These are phyloP conservation scores for Rhypophila decipiens DNA, from an alignment of 495 filamentous ascomycete species.

Conservation along the genomic window DNA sequence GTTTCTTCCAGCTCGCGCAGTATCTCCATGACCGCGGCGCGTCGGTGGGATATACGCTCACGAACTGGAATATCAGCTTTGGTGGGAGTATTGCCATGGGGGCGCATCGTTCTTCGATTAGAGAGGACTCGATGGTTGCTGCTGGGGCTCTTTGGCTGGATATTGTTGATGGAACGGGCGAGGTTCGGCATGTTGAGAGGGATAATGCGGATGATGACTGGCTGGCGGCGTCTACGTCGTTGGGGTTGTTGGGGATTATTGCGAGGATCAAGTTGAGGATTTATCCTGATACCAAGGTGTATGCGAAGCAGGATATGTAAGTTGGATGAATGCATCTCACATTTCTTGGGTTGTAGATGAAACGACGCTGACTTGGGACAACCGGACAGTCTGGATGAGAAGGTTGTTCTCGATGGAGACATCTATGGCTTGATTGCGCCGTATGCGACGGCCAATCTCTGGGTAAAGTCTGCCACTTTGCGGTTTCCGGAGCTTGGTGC, in stretches of 20 bases:
- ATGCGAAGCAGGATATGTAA: slow-evolving; percentile 41
- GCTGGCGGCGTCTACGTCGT: slow-evolving; percentile 42
- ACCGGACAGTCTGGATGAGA: slow-evolving; percentile 30
- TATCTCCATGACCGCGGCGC: slow-evolving; percentile 38
- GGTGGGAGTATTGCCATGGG: slow-evolving; percentile 46
- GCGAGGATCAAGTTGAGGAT: slow-evolving; percentile 41
- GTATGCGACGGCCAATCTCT: slow-evolving; percentile 45
- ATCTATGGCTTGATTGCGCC: slow-evolving; percentile 43
- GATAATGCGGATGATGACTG: slow-evolving; percentile 38
- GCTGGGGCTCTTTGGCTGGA: slow-evolving; percentile 41
- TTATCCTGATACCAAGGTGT: slow-evolving; percentile 43
- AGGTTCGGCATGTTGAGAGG: slow-evolving; percentile 31
- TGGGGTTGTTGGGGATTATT: slow-evolving; percentile 41
- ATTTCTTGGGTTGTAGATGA: neutral
- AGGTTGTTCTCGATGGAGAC: slow-evolving; percentile 40
- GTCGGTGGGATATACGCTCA: slow-evolving; percentile 41
- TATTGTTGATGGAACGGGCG: slow-evolving; percentile 41
- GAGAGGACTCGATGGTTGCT: slow-evolving; percentile 46
- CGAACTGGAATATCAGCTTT: slow-evolving; percentile 49
- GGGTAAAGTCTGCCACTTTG: slow-evolving; percentile 21
- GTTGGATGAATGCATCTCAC: slow-evolving; percentile 8
- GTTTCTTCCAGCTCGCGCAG: slow-evolving; percentile 45
- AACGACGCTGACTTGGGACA: neutral
- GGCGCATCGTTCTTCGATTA: slow-evolving; percentile 38
- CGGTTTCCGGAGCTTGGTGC: neutral